These are phyloP conservation scores for Colletotrichum plurivorum DNA, from an alignment of 2,329 filamentous ascomycete genomes.

Conservation along the genomic window DNA sequence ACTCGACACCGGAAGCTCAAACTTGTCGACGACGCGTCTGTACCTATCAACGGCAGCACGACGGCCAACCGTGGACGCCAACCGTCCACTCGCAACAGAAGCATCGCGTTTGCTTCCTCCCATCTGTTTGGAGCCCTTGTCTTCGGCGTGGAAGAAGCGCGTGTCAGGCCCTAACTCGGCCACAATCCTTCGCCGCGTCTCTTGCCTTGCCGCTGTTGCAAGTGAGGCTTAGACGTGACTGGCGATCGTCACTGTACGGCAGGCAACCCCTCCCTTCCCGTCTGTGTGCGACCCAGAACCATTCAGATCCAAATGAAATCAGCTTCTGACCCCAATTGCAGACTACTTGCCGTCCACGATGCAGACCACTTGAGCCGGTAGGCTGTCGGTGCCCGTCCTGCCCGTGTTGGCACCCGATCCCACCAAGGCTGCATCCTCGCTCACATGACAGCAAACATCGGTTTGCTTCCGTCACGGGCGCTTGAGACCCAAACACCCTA, in stretches of 20 bases:
- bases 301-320: background rate
- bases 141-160: too few relatives aligned
- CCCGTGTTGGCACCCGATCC: background rate
- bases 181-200: background rate
- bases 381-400: background rate
- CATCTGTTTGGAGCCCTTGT: too few relatives aligned
- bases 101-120: too few relatives aligned
- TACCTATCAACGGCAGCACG: too few relatives aligned
- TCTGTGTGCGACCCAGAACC: background rate
- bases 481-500: background rate
- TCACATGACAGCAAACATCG: background rate
- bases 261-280: background rate
- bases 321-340: background rate
- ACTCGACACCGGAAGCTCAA: too few relatives aligned
- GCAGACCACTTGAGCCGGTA: background rate
- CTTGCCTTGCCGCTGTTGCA: background rate
- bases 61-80: too few relatives aligned
- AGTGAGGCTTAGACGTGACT: background rate
- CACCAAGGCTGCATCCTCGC: background rate
- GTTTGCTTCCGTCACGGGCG: background rate
- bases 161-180: too few relatives aligned
- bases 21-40: too few relatives aligned
- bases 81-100: too few relatives aligned
- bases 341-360: background rate
- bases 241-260: background rate